Percentiles rank a stretch among this genome's conserved stretches.
Conservation (phyloP, 768 basidiomycete species). For the Pleurotus pulmonarius region DNA sequence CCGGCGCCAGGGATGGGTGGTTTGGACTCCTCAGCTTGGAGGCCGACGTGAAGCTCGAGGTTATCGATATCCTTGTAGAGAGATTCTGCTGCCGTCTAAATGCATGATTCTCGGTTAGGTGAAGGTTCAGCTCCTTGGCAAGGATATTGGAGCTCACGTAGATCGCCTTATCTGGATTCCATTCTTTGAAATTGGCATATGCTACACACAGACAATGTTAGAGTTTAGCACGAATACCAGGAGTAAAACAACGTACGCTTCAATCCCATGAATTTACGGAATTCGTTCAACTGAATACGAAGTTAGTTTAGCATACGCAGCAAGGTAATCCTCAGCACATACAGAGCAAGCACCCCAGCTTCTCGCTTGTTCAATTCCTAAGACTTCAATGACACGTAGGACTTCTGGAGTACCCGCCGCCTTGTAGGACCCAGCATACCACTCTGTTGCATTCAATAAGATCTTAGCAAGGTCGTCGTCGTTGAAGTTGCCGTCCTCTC, state of each 20-base stretch:
- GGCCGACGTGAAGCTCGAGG: constrained; percentile 73
- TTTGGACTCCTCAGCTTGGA: constrained; percentile 75
- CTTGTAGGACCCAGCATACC: constrained; percentile 57
- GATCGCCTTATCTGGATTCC: constrained; percentile 63
- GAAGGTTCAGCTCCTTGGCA: no score
- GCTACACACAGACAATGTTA: constrained; percentile 31
- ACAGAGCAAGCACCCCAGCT: constrained; percentile 73
- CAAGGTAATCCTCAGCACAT: constrained; percentile 17
- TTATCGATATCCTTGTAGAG: constrained; percentile 74
- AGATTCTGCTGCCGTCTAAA: constrained; percentile 55
- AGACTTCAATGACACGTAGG: constrained; percentile 63
- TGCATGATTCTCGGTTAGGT: background rate
- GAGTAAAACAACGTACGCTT: constrained; percentile 41
- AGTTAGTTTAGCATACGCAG: background rate
- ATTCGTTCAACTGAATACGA: constrained; percentile 55
- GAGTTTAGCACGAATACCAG: background rate
- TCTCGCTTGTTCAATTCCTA: constrained; percentile 65
- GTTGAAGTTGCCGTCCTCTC: constrained; percentile 49
- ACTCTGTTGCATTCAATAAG: constrained; percentile 58
- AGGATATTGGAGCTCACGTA: constrained; percentile 32
- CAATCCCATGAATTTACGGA: constrained; percentile 66
- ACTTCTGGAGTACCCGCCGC: constrained; percentile 68
- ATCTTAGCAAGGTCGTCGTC: constrained; percentile 62
- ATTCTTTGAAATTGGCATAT: constrained; percentile 62
- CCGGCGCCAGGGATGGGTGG: constrained; percentile 63